Percentiles rank a stretch among this genome's conserved stretches.
phyloP scores from a whole-genome alignment of 2,329 filamentous ascomycete genomes.

The Colletotrichum euphorbiae region DNA sequence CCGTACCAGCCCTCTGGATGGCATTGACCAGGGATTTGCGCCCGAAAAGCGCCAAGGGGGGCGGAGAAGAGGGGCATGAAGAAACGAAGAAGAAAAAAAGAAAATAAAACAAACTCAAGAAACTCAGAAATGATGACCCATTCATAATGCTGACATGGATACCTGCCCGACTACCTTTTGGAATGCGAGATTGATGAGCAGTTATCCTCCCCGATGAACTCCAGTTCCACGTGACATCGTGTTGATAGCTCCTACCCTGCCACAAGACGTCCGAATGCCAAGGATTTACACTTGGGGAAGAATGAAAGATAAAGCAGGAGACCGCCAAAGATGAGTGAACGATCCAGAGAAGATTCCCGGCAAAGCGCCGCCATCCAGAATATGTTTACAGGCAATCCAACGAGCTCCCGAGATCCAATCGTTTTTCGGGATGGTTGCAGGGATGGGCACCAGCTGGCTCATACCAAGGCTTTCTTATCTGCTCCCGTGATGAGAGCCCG shows the following conservation, averaged over 20 bases:
- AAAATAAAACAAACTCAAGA: constrained; percentile 33
- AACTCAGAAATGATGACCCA: constrained; percentile 32
- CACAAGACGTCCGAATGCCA: constrained; percentile 25
- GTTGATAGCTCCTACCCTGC: constrained; percentile 19
- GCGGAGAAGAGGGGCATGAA: not conserved
- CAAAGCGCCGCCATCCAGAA: constrained; percentile 10
- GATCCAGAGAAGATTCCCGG: constrained; percentile 14
- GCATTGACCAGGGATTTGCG: not conserved
- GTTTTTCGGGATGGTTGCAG: constrained; percentile 5
- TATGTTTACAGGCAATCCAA: constrained; percentile 10
- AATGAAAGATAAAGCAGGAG: constrained; percentile 5
- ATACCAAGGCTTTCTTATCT: constrained; percentile 26
- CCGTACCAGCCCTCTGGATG: not conserved
- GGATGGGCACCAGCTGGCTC: constrained; percentile 4
- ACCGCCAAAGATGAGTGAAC: constrained; percentile 12
- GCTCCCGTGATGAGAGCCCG: constrained; percentile 35
- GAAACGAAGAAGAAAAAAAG: constrained; percentile 19
- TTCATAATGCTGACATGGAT: constrained; percentile 34
- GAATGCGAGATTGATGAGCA: constrained; percentile 33
- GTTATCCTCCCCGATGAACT: constrained; percentile 35
- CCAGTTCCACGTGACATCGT: constrained; percentile 34
- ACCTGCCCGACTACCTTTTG: constrained; percentile 35
- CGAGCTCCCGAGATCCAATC: constrained; percentile 14
- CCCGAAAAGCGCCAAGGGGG: constrained; percentile 4
- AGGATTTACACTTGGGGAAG: constrained; percentile 28